These are phyloP conservation scores for Starmerella stellata DNA, from an alignment of 805 yeast genomes.

Conservation along the genomic window DNA sequence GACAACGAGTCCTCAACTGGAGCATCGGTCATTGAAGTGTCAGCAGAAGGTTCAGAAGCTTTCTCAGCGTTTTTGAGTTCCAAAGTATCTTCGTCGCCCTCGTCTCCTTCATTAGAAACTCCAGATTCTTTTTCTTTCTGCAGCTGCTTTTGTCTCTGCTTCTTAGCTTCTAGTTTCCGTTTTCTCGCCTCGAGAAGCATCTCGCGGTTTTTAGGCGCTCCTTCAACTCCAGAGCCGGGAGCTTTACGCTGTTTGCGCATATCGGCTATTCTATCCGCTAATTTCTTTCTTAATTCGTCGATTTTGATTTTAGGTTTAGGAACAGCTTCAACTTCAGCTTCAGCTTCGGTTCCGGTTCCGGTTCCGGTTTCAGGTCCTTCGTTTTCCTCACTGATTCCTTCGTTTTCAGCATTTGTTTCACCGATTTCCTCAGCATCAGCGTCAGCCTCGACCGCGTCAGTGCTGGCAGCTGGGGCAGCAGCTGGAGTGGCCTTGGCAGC, in stretches of 20 bases:
- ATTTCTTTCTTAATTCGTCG: constrained; percentile 54
- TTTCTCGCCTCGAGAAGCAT: constrained; percentile 28
- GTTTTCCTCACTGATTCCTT: not conserved
- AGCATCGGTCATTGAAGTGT: constrained; percentile 12
- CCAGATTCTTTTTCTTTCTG: constrained; percentile 29
- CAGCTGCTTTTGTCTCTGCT: constrained; percentile 18
- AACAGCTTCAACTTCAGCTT: constrained; percentile 4
- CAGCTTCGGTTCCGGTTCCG: too few species aligned
- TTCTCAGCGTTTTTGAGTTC: constrained; percentile 21
- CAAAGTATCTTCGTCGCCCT: constrained; percentile 23
- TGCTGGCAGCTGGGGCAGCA: constrained; percentile 16
- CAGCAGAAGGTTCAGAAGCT: constrained; percentile 23
- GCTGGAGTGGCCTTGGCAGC: too few species aligned
- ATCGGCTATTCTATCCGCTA: constrained; percentile 51
- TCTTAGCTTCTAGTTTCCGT: constrained; percentile 26
- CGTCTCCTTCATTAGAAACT: constrained; percentile 16
- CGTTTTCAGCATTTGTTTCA: too few species aligned
- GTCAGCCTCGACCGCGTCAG: constrained; percentile 15
- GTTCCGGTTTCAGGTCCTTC: too few species aligned
- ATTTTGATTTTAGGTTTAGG: constrained; percentile 25
- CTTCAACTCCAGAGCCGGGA: constrained; percentile 61
- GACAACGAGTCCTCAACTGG: constrained; percentile 31
- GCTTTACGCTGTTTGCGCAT: constrained; percentile 76
- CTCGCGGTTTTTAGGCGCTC: constrained; percentile 57
- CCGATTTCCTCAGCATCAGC: constrained; percentile 1